Evolutionary conservation across 768 basidiomycete species (phyloP).

Genomic region (Austroboletus eburneus): DNA sequence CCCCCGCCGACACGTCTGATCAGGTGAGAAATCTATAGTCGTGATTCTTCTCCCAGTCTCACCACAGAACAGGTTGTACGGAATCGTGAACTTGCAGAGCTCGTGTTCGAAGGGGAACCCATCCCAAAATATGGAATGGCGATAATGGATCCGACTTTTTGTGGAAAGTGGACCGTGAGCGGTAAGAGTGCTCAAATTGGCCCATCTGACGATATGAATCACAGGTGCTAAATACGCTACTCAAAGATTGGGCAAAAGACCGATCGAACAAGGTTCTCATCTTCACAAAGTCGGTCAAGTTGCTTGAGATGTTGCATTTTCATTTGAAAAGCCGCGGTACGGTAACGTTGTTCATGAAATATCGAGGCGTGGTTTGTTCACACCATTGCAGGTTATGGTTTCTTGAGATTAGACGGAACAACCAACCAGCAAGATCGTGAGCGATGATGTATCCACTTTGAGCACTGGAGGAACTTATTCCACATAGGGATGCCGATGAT

Average conservation of each 20-base stretch:
- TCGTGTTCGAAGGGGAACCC: conserved; percentile 57
- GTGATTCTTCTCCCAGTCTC: neutral
- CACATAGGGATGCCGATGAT: conserved; percentile 77
- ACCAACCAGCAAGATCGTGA: conserved; percentile 62
- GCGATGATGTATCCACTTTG: conserved; percentile 20
- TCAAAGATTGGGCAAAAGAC: conserved; percentile 66
- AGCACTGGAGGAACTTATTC: conserved; percentile 1
- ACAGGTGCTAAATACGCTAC: conserved; percentile 62
- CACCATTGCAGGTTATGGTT: conserved; percentile 45
- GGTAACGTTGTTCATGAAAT: neutral
- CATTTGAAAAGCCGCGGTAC: conserved; percentile 59
- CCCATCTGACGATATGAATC: neutral
- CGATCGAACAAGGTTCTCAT: conserved; percentile 82
- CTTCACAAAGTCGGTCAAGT: conserved; percentile 89
- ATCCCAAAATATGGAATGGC: conserved; percentile 59
- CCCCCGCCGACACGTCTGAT: conserved; percentile 61
- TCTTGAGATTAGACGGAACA: conserved; percentile 77
- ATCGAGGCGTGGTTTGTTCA: neutral
- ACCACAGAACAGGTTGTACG: conserved; percentile 37
- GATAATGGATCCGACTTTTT: conserved; percentile 60
- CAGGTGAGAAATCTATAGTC: conserved; percentile 42
- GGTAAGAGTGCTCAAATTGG: neutral
- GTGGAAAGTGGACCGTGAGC: conserved; percentile 82
- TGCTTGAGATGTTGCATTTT: conserved; percentile 81
- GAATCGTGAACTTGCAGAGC: conserved; percentile 55